These are phyloP conservation scores for Chaetomium globosum DNA, from an alignment of 2,329 filamentous ascomycete species.

Conservation along the genomic window DNA sequence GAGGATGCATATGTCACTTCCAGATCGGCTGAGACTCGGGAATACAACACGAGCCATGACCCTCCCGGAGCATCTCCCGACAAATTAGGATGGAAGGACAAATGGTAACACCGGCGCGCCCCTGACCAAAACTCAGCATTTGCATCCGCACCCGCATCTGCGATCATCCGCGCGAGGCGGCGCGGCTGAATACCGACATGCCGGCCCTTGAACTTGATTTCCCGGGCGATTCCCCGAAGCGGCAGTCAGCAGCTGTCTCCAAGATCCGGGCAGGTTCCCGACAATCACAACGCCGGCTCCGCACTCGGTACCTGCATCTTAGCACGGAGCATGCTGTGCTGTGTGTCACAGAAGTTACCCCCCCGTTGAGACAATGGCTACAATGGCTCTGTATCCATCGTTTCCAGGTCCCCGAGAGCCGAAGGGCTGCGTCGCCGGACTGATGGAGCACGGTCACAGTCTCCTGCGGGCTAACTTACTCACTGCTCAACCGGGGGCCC, in stretches of 20 bases:
- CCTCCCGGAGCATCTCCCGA: not conserved
- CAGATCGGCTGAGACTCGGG: conserved; percentile 5
- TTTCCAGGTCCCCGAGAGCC: conserved; percentile 17
- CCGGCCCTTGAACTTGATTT: not conserved
- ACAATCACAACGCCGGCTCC: conserved; percentile 15
- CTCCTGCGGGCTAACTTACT: not conserved
- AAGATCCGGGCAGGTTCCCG: conserved; percentile 23
- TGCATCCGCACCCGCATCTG: conserved; percentile 2
- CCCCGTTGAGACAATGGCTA: conserved; percentile 17
- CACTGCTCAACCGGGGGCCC: not conserved
- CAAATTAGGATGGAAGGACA: conserved; percentile 3
- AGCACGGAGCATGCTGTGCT: conserved; percentile 21
- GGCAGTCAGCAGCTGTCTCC: not conserved
- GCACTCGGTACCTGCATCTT: conserved; percentile 27
- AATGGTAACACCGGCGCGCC: conserved; percentile 7
- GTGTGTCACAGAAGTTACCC: conserved; percentile 17
- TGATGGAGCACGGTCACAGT: conserved; percentile 14
- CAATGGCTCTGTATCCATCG: conserved; percentile 12
- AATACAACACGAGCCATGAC: conserved; percentile 8
- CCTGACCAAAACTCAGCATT: conserved; percentile 3
- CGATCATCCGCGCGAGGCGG: conserved; percentile 1
- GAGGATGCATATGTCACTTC: conserved; percentile 1
- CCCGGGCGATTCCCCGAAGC: not conserved
- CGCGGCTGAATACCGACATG: conserved; percentile 7
- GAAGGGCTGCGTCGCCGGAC: conserved; percentile 5